These are phyloP conservation scores for Drechslerella coelobrocha DNA, from an alignment of 2,329 filamentous ascomycete genomes.

Conservation along the genomic window DNA sequence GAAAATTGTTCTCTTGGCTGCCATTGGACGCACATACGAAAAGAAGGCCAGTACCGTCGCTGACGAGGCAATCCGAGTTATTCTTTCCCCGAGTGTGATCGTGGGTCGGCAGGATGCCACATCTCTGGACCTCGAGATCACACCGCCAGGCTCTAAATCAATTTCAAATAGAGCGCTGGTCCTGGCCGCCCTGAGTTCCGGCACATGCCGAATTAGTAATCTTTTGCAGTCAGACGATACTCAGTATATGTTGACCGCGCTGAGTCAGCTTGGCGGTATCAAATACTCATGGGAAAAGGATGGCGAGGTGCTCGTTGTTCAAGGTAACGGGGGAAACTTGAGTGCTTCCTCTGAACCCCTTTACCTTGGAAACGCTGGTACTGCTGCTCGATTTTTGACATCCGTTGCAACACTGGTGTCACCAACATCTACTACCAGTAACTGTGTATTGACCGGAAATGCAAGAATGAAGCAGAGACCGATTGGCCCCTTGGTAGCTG, in stretches of 20 bases:
- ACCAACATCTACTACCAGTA: slow-evolving; percentile 67
- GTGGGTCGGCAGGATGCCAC: slow-evolving; percentile 62
- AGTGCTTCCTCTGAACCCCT: slow-evolving; percentile 76
- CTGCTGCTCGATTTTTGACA: slow-evolving; percentile 91
- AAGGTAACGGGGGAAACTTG: slow-evolving; percentile 86
- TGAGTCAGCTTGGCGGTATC: slow-evolving; percentile 81
- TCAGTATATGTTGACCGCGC: slow-evolving; percentile 95
- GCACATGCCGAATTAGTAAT: slow-evolving; percentile 87
- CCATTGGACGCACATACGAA: slow-evolving; percentile 87
- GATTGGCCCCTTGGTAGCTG: slow-evolving; percentile 90
- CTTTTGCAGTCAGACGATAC: slow-evolving; percentile 95
- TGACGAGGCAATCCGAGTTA: slow-evolving; percentile 80
- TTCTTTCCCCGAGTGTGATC: slow-evolving; percentile 78
- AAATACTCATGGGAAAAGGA: slow-evolving; percentile 93
- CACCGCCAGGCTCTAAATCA: slow-evolving; percentile 93
- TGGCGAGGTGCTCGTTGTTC: slow-evolving; percentile 86
- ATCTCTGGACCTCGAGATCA: slow-evolving; percentile 77
- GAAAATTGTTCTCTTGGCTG: slow-evolving; percentile 90
- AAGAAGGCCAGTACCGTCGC: slow-evolving; percentile 86
- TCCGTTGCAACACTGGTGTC: slow-evolving; percentile 85
- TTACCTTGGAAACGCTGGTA: slow-evolving; percentile 95
- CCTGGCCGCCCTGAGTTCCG: slow-evolving; percentile 86
- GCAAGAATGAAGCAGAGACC: slow-evolving; percentile 94
- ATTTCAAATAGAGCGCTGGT: slow-evolving; percentile 95
- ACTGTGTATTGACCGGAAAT: slow-evolving; percentile 88